Base-by-base conservation (phyloP, 148 eudicot species). In the Cornus suecica region DNA sequence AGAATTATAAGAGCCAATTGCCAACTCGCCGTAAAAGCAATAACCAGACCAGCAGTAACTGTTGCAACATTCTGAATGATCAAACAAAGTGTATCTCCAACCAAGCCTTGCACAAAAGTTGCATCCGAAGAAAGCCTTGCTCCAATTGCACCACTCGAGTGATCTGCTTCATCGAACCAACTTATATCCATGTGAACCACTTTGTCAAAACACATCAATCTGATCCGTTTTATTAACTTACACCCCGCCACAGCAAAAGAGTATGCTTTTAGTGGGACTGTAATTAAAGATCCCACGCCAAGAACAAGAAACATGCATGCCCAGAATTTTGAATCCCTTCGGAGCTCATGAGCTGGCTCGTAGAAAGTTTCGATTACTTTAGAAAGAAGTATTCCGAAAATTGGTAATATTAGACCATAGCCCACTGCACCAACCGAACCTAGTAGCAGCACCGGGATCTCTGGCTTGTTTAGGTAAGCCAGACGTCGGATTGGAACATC, bases 121-220 rank as follows among this genome's bases (percentile, higher is more conserved):
- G 42, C 42, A 37, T 37, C 42, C 6, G 42, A 37, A 37, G 42
- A 37, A 6, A 37, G 42, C 42, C 8, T 77, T 16, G 77, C 84
- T 62, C 84, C 73, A 60, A 76, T 64, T 32, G 80, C 83, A 72
- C 83, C 83, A 66, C 83, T 81, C 8, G 75, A 62, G 60, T 77
- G 58, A 25, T 77, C 79, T 13, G 34, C 27, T 65, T 70, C 54
- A 23, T 77, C 75, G 20, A 77, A 77, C 80, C 80, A 77, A 29
- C 75, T 77, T 34, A 70, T 37, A 37, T 37, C 42, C 42, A 37
- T 37, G 42, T 37, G 42, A 37, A 37, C 42, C 42, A 37, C 42
- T 37, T 37, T 37, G 9, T 37, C 42, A 37, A 37, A 37, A 6
- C 42, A 37, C 42, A 37, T 37, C 42, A 37, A 37, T 37, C 42